phyloP scores from a whole-genome alignment of 176 grass and related monocot species.

The Oryza australiensis region DNA sequence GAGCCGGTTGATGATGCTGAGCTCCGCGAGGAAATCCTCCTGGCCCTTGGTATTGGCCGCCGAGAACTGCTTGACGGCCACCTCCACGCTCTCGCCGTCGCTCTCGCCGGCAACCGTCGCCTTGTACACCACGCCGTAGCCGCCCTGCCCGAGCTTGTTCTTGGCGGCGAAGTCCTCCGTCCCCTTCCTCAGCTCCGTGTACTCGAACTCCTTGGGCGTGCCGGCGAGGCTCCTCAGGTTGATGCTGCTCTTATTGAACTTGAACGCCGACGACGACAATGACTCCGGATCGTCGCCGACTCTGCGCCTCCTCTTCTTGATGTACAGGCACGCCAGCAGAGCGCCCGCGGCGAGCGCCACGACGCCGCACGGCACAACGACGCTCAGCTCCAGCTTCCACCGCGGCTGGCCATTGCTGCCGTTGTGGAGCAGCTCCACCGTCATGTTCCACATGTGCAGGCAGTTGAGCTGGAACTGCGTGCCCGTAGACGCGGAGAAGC shows the following conservation, averaged over 20 bases:
- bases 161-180: conserved; percentile 53
- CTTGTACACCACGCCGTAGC: conserved; percentile 52
- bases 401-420: not conserved
- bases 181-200: conserved; percentile 45
- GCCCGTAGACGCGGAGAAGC: conserved; percentile 54
- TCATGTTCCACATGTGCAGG: conserved; percentile 55
- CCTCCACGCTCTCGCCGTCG: conserved; percentile 30
- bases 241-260: not conserved
- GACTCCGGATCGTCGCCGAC: conserved; percentile 8
- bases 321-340: conserved; percentile 22
- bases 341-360: not conserved
- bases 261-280: not conserved
- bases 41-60: not conserved
- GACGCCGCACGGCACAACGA: conserved; percentile 21
- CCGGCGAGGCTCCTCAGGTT: conserved; percentile 44
- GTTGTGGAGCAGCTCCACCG: conserved; percentile 38
- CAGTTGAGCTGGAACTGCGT: conserved; percentile 46
- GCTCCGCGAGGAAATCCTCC: conserved; percentile 76
- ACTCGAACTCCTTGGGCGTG: conserved; percentile 52
- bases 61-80: not conserved
- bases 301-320: conserved; percentile 20
- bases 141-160: conserved; percentile 53
- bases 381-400: conserved; percentile 6
- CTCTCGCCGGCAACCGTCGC: conserved; percentile 34
- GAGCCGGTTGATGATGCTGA: conserved; percentile 92